Evolutionary conservation across 345 rosid species (phyloP).

Genomic region (Citrus reticulata): DNA sequence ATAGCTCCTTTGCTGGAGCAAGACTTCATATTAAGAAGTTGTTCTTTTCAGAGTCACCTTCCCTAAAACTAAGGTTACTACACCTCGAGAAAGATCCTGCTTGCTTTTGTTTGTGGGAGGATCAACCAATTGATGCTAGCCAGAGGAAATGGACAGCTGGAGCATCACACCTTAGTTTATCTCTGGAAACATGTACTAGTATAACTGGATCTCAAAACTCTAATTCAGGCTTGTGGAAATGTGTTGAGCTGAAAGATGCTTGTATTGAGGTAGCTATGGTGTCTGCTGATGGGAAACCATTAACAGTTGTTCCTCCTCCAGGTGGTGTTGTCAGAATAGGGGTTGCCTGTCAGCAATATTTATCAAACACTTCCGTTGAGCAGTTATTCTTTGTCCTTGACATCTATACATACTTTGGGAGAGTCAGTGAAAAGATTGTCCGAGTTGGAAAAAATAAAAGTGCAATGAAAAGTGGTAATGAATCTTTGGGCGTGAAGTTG

Average conservation of each 20-base stretch:
- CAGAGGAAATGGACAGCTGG: slow-evolving; percentile 83
- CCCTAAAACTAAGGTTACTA: slow-evolving; percentile 61
- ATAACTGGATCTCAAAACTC: slow-evolving; percentile 31
- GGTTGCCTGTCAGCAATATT: slow-evolving; percentile 78
- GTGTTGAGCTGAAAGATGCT: slow-evolving; percentile 75
- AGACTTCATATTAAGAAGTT: slow-evolving; percentile 81
- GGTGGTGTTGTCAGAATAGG: slow-evolving; percentile 91
- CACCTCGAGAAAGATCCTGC: slow-evolving; percentile 97
- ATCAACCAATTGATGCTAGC: slow-evolving; percentile 95
- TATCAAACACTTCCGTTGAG: slow-evolving; percentile 90
- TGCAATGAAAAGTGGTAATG: slow-evolving; percentile 24
- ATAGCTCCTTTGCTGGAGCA: slow-evolving; percentile 74
- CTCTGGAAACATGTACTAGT: slow-evolving; percentile 62
- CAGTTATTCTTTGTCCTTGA: slow-evolving; percentile 92
- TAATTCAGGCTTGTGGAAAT: slow-evolving; percentile 65
- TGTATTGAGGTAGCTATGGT: slow-evolving; percentile 80
- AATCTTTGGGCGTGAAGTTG: slow-evolving; percentile 44
- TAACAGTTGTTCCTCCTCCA: slow-evolving; percentile 86
- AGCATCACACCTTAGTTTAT: slow-evolving; percentile 64
- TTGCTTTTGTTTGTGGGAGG: slow-evolving; percentile 87
- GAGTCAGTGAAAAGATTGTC: slow-evolving; percentile 77
- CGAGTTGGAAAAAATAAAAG: slow-evolving; percentile 60
- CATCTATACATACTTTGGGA: slow-evolving; percentile 75
- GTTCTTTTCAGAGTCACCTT: slow-evolving; percentile 83
- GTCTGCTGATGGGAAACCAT: slow-evolving; percentile 87